Conservation (phyloP, 108 stramenopile species). For the Conticribra weissflogii region DNA sequence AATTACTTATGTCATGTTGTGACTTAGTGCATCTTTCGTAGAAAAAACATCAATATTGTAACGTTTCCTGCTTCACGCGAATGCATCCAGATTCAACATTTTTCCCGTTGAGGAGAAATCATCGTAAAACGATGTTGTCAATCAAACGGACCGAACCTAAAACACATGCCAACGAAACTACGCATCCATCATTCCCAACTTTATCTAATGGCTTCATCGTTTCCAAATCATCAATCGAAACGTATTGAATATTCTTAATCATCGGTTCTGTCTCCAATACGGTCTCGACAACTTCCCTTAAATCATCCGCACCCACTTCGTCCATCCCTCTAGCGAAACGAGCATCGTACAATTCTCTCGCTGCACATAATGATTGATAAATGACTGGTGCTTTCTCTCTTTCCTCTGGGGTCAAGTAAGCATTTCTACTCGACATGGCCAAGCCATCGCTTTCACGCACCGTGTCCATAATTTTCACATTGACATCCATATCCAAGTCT, state of each 20-base stretch:
- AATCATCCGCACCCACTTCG: slow-evolving; percentile 35
- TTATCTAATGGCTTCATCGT: slow-evolving; percentile 78
- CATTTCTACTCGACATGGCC: slow-evolving; percentile 96
- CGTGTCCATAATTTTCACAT: slow-evolving; percentile 78
- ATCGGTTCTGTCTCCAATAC: slow-evolving; percentile 72
- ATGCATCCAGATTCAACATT: too few relatives aligned
- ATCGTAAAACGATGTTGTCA: slow-evolving; percentile 83
- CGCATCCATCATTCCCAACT: slow-evolving; percentile 57
- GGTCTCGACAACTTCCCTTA: slow-evolving; percentile 49
- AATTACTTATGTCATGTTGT: too few relatives aligned
- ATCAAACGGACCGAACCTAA: slow-evolving; percentile 87
- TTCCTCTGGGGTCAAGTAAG: slow-evolving; percentile 84
- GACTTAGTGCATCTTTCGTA: too few relatives aligned
- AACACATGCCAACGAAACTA: slow-evolving; percentile 81
- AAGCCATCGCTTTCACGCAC: slow-evolving; percentile 92
- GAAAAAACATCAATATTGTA: not conserved
- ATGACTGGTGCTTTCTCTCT: slow-evolving; percentile 82
- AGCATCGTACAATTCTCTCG: slow-evolving; percentile 53
- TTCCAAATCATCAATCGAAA: slow-evolving; percentile 74
- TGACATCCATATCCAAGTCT: slow-evolving; percentile 86
- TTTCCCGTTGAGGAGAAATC: too few relatives aligned
- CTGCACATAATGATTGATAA: slow-evolving; percentile 74
- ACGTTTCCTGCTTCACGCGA: not conserved
- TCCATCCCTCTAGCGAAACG: slow-evolving; percentile 42
- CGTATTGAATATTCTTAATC: slow-evolving; percentile 81